Conservation (phyloP, 2,329 filamentous ascomycete genomes). For the Onygenales sp. region DNA sequence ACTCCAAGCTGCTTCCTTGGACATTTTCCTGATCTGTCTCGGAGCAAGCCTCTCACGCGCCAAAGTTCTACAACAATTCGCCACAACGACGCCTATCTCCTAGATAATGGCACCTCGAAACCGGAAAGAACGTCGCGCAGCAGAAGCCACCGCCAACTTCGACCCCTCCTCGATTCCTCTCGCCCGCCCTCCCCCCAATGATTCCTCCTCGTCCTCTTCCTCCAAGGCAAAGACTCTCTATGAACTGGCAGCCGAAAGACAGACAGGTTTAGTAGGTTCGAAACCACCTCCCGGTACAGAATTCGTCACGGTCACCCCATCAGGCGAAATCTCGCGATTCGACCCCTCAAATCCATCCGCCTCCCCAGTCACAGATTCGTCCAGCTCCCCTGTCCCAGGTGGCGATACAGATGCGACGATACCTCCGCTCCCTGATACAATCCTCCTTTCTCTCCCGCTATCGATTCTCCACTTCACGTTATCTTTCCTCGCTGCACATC, state of each 20-base stretch:
- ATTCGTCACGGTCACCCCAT: constrained; percentile 20
- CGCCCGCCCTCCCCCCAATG: constrained; percentile 15
- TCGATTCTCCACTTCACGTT: constrained; percentile 37
- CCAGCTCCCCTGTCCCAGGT: neutral
- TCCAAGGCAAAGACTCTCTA: constrained; percentile 29
- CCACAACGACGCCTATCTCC: neutral
- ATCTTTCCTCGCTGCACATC: constrained; percentile 36
- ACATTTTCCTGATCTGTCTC: neutral
- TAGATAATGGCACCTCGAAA: constrained; percentile 16
- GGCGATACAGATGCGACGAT: constrained; percentile 13
- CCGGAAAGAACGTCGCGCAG: constrained; percentile 30
- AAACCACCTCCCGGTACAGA: constrained; percentile 14
- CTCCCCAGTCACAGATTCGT: constrained; percentile 10
- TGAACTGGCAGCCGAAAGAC: constrained; percentile 36
- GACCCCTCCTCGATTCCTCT: constrained; percentile 24
- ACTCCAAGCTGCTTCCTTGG: neutral
- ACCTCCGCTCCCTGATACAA: constrained; percentile 33
- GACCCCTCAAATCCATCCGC: constrained; percentile 3
- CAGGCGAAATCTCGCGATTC: constrained; percentile 15
- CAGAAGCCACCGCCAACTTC: constrained; percentile 14
- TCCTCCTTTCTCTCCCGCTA: constrained; percentile 34
- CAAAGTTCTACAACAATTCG: neutral
- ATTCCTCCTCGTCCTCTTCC: constrained; percentile 7
- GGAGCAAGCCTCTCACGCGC: neutral
- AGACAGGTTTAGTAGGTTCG: constrained; percentile 20